These are phyloP conservation scores for Trichoderma virens DNA, from an alignment of 495 filamentous ascomycete genomes.

Conservation along the genomic window DNA sequence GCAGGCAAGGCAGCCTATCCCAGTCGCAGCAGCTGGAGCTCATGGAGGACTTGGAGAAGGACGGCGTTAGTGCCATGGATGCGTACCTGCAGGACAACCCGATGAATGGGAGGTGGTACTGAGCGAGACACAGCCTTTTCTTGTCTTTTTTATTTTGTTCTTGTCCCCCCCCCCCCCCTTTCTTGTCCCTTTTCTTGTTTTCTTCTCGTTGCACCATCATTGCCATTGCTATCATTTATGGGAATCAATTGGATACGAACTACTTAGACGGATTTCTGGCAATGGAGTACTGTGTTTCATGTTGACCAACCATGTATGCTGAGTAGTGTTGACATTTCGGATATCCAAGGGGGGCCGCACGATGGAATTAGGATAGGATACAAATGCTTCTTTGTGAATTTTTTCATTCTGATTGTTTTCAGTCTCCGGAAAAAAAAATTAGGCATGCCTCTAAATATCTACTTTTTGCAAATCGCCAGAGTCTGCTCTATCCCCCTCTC, in stretches of 20 bases:
- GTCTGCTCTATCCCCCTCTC: too few species aligned
- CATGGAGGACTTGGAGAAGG: conserved; percentile 56
- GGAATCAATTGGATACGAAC: not conserved
- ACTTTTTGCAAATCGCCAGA: too few species aligned
- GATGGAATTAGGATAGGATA: not conserved
- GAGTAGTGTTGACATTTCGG: not conserved
- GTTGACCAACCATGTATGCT: not conserved
- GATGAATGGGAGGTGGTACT: conserved; percentile 3
- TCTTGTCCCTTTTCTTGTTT: not conserved
- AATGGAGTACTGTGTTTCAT: conserved; percentile 3
- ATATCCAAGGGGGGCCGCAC: not conserved
- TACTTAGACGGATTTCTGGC: conserved; percentile 1
- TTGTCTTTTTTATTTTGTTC: not conserved
- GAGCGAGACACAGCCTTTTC: not conserved
- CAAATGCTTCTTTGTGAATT: not conserved
- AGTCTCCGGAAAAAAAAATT: not conserved
- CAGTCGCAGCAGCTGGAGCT: conserved; percentile 65
- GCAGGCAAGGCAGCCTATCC: conserved; percentile 56
- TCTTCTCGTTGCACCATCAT: not conserved
- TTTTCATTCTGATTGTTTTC: not conserved
- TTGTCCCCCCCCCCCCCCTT: not conserved
- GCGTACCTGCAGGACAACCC: conserved; percentile 36
- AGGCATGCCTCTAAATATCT: too few species aligned
- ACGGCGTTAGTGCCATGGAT: conserved; percentile 56
- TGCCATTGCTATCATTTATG: not conserved